phyloP scores from a whole-genome alignment of 257 asterid genomes.

The Fraxinus excelsior region DNA sequence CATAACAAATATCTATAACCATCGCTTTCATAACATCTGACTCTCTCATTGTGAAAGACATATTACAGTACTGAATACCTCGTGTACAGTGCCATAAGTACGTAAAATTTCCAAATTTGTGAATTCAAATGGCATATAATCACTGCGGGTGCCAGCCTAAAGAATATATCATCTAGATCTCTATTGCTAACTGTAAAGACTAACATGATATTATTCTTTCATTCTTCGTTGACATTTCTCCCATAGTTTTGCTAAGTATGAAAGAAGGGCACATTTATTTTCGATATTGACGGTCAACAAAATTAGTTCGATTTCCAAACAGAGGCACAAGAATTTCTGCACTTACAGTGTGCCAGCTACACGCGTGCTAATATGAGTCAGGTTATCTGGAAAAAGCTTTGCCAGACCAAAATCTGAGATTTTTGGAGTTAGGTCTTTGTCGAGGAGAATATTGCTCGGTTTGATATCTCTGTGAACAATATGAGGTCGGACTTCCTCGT shows the following conservation, averaged over 20 bases:
- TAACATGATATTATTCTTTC: neutral
- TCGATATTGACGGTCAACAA: neutral
- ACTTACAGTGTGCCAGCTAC: constrained; percentile 95
- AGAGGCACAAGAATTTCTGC: neutral
- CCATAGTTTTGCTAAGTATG: neutral
- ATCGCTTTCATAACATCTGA: neutral
- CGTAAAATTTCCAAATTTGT: neutral
- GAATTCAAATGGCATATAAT: neutral
- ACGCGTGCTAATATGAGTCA: constrained; percentile 86
- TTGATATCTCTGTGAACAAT: constrained; percentile 90
- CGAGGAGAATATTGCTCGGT: constrained; percentile 85
- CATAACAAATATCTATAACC: neutral
- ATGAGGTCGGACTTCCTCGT: constrained; percentile 73
- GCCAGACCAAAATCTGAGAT: constrained; percentile 96
- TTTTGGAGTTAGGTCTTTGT: constrained; percentile 74
- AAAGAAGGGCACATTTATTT: neutral
- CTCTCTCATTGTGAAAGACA: neutral
- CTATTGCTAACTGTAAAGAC: neutral
- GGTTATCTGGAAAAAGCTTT: constrained; percentile 66
- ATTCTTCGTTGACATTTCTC: neutral
- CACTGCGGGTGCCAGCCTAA: too few species aligned
- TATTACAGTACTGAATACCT: neutral
- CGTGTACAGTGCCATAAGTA: neutral
- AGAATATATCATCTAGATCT: neutral
- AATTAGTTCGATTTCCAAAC: constrained; percentile 2